phyloP scores from a whole-genome alignment of 306 rosid species.

The Oxytropis ochrocephala region DNA sequence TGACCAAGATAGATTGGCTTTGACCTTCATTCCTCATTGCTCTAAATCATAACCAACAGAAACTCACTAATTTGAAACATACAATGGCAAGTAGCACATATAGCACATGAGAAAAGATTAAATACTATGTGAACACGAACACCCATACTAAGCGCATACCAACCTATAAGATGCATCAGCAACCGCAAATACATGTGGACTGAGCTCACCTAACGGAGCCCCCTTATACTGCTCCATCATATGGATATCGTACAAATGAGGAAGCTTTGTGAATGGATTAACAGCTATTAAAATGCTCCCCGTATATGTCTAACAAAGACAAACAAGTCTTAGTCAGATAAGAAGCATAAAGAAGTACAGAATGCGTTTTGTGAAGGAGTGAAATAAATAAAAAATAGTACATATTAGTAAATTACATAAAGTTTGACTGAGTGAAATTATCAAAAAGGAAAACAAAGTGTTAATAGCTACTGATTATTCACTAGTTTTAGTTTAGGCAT shows the following conservation, averaged over 20 bases:
- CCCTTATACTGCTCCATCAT: conserved; percentile 99
- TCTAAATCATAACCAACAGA: conserved; percentile 54
- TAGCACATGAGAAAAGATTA: not conserved
- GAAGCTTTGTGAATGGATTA: conserved; percentile 97
- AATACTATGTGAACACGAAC: not conserved
- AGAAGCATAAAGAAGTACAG: not conserved
- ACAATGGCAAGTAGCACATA: conserved; percentile 7
- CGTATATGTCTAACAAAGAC: conserved; percentile 69
- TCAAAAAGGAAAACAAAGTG: not conserved
- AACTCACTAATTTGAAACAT: conserved; percentile 22
- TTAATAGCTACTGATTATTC: not conserved
- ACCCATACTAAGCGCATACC: conserved; percentile 11
- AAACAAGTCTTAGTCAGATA: not conserved
- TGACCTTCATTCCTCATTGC: conserved; percentile 81
- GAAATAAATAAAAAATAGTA: not conserved
- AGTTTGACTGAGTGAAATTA: not conserved
- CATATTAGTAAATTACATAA: not conserved
- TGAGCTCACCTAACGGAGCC: conserved; percentile 88
- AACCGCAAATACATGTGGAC: conserved; percentile 96
- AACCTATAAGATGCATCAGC: conserved; percentile 96
- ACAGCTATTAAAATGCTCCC: conserved; percentile 97
- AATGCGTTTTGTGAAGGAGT: not conserved
- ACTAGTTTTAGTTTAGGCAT: not conserved
- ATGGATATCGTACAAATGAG: conserved; percentile 78
- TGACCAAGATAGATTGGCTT: conserved; percentile 93